A percentile compares a stretch with the other conserved stretches of the same genome.
phyloP scores from a whole-genome alignment of 1,284 basidiomycete genomes.

The Cryptococcus deneoformans region DNA sequence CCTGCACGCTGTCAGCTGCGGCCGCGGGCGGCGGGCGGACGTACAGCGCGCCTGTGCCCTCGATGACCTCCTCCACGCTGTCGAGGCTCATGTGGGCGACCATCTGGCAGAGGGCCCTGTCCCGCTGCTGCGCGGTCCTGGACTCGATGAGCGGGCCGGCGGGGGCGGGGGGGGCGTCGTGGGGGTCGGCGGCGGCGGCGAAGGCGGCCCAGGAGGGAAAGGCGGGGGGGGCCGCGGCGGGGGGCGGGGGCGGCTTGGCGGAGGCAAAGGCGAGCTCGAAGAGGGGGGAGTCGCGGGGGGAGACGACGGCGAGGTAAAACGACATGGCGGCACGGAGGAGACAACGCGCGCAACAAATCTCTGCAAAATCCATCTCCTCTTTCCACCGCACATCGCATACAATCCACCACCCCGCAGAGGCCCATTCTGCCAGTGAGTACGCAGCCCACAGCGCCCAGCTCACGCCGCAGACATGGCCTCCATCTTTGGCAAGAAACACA shows the following conservation, averaged over 20 bases:
- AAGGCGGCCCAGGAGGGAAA: slow-evolving; percentile 50
- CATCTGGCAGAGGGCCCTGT: slow-evolving; percentile 81
- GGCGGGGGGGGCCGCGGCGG: slow-evolving; percentile 13
- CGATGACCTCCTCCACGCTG: slow-evolving; percentile 84
- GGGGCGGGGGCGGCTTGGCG: slow-evolving; percentile 24
- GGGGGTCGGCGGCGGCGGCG: slow-evolving; percentile 27
- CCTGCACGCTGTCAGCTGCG: slow-evolving; percentile 54
- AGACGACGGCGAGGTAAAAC: slow-evolving; percentile 51
- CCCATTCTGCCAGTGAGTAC: no score
- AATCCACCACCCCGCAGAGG: no score
- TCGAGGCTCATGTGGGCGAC: slow-evolving; percentile 91
- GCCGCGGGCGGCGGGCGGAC: slow-evolving; percentile 33
- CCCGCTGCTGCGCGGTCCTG: slow-evolving; percentile 63
- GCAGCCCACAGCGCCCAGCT: no score
- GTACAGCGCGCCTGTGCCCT: slow-evolving; percentile 79
- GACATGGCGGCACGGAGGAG: slow-evolving; percentile 33
- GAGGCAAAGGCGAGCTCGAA: slow-evolving; percentile 47
- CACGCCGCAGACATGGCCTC: slow-evolving; percentile 25
- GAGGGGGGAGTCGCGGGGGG: slow-evolving; percentile 48
- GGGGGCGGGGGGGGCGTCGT: slow-evolving; percentile 3
- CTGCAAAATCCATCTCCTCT: no score
- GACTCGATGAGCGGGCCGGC: slow-evolving; percentile 3
- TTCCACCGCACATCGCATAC: no score
- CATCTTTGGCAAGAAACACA: slow-evolving; percentile 30
- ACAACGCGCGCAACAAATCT: background rate